phyloP scores from a whole-genome alignment of 2,329 filamentous ascomycete genomes.

The Neonectria magnoliae region DNA sequence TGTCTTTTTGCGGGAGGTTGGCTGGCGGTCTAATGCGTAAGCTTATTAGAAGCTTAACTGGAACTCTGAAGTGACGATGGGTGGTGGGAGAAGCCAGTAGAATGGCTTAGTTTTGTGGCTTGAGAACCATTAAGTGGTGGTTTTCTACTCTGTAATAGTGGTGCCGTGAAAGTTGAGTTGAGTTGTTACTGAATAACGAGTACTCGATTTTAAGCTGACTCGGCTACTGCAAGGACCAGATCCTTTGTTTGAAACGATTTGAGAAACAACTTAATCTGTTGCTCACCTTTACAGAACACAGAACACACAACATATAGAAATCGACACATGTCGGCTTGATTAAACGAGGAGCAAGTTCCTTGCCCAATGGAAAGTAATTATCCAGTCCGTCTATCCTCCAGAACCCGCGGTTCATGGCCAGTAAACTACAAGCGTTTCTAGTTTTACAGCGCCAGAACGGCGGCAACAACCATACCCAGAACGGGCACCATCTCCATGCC shows the following conservation, averaged over 20 bases:
- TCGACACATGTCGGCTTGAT: not conserved
- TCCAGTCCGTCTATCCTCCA: not conserved
- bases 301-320: not conserved
- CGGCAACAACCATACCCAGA: slow-evolving; percentile 35
- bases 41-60: slow-evolving; percentile 26
- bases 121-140: no score
- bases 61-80: slow-evolving; percentile 7
- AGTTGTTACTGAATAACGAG: no score
- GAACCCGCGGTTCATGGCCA: not conserved
- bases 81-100: not conserved
- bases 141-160: no score
- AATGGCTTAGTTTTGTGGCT: no score
- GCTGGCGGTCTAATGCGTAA: not conserved
- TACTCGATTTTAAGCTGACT: no score
- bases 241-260: not conserved
- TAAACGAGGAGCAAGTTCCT: not conserved
- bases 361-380: slow-evolving; percentile 6
- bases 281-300: not conserved
- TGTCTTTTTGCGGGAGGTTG: not conserved
- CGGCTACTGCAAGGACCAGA: not conserved
- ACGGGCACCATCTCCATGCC: slow-evolving; percentile 34
- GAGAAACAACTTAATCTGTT: not conserved
- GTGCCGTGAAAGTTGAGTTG: not conserved
- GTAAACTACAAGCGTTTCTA: not conserved
- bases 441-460: slow-evolving; percentile 35